Base-by-base conservation (phyloP, 805 yeast genomes). In the Ogataea philodendri region DNA sequence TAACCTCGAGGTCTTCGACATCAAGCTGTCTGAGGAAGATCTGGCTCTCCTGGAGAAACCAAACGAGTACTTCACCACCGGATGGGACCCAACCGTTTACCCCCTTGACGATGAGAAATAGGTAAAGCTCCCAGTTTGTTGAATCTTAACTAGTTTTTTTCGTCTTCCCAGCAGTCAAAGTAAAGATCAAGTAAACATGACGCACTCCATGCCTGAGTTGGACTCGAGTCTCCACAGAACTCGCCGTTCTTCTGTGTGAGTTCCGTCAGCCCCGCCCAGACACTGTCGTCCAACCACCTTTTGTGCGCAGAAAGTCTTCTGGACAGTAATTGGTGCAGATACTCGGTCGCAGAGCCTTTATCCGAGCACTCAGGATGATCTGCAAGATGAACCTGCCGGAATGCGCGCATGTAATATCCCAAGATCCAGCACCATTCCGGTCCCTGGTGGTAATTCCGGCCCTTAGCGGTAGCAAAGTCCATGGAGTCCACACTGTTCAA, bases 361-460 rank as follows among this genome's bases (percentile, higher is more conserved):
- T 57, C 52, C 35, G 60, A 51, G 44, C 70, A 62, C 9, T 54
- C 51, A 1, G 65, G 61, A 21, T 63, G 63, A 5, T 61, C 54
- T 3, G 53, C 39, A 30, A 68, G 59, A 48, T 79, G 77, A 54
- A 82, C 76, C 29, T 64, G 58, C 23, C 75, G 65, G 51, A 69
- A 78, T 0, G 97, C 95, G 45, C 97, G 74, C 47, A 93, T 62
- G 55, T 87, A 90, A 59, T 78, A 88, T 3, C 98, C 98, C 16
- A 72, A 70, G 40, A 79, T 74, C 97, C 97, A 90, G 21, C 85
- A 84, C 98, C 98, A 90, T 57, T 93, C 98, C 2, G 98, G 98
- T 2, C 98, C 98, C 63, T 90, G 97, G 60, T 90, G 98, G 59
- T 90, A 90, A 63, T 93, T 93, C 52, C 97, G 75, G 19, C 98